phyloP scores from a whole-genome alignment of 2,329 filamentous ascomycete species.

The Phoma sp. region DNA sequence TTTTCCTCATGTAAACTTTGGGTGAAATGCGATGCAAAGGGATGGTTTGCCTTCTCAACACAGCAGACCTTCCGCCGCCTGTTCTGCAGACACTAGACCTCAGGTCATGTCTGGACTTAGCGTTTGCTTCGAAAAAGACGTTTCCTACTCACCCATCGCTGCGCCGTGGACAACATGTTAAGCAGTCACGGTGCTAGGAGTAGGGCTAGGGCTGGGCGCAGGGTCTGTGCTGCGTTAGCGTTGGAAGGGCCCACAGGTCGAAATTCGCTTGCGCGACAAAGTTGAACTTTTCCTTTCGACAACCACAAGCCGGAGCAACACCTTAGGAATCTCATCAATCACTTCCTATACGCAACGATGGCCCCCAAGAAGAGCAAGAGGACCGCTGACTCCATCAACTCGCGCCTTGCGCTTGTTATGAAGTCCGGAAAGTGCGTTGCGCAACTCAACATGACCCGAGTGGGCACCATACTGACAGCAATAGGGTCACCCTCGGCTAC shows the following conservation, averaged over 20 bases:
- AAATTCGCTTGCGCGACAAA: constrained; percentile 17
- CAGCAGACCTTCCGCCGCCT: no score
- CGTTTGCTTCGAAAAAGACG: no score
- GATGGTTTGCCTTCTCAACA: no score
- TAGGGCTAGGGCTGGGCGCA: no score
- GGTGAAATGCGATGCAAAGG: no score
- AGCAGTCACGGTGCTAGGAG: no score
- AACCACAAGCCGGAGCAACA: constrained; percentile 20
- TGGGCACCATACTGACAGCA: constrained; percentile 24
- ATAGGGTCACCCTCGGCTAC: constrained; percentile 83
- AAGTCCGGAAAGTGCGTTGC: constrained; percentile 64
- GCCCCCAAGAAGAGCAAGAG: constrained; percentile 81
- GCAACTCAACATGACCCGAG: constrained; percentile 15
- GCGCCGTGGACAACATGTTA: no score
- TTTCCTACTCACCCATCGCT: no score
- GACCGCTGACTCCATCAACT: constrained; percentile 79
- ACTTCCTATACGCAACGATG: constrained; percentile 59
- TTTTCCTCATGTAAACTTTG: no score
- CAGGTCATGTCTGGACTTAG: no score
- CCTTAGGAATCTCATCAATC: constrained; percentile 32
- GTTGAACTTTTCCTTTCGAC: constrained; percentile 14
- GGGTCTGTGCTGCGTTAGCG: not conserved
- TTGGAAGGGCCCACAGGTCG: constrained; percentile 5
- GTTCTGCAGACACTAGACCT: no score
- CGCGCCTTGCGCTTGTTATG: constrained; percentile 71